phyloP scores from a whole-genome alignment of 1,284 basidiomycete genomes.

The Dichomitus squalens region DNA sequence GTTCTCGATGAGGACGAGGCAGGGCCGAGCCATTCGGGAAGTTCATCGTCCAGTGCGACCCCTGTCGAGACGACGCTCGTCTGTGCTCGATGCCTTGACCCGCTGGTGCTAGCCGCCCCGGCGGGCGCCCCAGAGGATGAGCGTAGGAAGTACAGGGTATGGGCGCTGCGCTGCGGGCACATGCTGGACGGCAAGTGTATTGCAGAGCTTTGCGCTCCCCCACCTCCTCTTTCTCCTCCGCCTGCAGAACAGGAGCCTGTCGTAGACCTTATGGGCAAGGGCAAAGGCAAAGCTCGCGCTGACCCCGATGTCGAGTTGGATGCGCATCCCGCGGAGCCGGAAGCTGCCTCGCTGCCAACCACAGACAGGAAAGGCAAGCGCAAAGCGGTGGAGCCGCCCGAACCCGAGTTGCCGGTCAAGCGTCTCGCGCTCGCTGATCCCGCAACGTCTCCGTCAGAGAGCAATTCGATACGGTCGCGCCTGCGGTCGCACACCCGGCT shows the following conservation, averaged over 20 bases:
- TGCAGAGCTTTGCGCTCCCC: constrained; percentile 54
- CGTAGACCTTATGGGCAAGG: constrained; percentile 7
- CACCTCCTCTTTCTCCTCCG: neutral
- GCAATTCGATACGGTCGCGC: constrained; percentile 22
- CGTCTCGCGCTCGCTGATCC: constrained; percentile 5
- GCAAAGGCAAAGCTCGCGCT: constrained; percentile 26
- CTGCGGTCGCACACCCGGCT: constrained; percentile 18
- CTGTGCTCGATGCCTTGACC: constrained; percentile 63
- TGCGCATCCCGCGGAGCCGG: neutral
- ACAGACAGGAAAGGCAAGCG: constrained; percentile 23
- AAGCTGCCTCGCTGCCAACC: neutral
- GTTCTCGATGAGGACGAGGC: constrained; percentile 33
- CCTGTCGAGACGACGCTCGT: constrained; percentile 45
- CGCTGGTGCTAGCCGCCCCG: constrained; percentile 45
- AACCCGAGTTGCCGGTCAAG: constrained; percentile 14
- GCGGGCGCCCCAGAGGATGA: constrained; percentile 37
- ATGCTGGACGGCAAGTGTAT: constrained; percentile 76
- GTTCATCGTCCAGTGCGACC: constrained; percentile 19
- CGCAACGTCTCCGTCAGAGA: neutral
- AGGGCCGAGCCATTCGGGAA: constrained; percentile 18
- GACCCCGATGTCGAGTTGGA: neutral
- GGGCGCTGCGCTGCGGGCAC: constrained; percentile 75
- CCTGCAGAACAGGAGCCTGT: neutral
- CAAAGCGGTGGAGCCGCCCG: constrained; percentile 21
- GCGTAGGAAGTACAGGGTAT: constrained; percentile 48